phyloP scores from a whole-genome alignment of 2,329 filamentous ascomycete species.

The Aspergillus sergii region DNA sequence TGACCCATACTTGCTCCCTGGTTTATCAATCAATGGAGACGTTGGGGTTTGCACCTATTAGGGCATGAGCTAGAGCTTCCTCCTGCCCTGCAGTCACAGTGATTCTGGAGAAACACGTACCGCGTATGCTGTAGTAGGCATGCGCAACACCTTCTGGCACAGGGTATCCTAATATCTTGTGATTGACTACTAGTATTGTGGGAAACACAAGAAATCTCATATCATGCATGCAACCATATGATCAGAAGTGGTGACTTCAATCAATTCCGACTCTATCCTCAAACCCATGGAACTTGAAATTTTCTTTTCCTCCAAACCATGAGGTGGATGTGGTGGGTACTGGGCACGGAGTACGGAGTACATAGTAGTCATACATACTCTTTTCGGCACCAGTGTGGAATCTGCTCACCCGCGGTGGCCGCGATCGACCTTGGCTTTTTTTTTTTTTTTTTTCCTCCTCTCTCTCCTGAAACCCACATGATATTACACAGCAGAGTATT shows the following conservation, averaged over 20 bases:
- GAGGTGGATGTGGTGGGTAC: neutral
- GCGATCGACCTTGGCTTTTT: neutral
- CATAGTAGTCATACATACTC: neutral
- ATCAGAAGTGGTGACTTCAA: neutral
- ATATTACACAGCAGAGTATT: neutral
- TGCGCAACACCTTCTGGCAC: neutral
- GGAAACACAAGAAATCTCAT: neutral
- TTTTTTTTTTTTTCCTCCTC: neutral
- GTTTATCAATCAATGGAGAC: conserved; percentile 24
- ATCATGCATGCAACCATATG: neutral
- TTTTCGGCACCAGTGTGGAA: neutral
- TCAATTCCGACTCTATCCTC: neutral
- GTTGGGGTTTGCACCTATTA: conserved; percentile 3
- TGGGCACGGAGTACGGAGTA: neutral
- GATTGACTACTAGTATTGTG: neutral
- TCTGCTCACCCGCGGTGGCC: conserved; percentile 5
- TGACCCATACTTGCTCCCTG: conserved; percentile 7
- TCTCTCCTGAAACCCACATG: too few species aligned
- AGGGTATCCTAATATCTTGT: neutral
- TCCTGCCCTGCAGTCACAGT: neutral
- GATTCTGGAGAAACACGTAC: neutral
- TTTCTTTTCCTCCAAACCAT: conserved; percentile 1
- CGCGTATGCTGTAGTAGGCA: neutral
- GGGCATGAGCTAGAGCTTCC: neutral
- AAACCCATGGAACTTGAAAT: conserved; percentile 2